Evolutionary conservation across 805 yeast species (phyloP), one percentile per base, ranked within the genome.

Genomic region (Naumovozyma castellii): DNA sequence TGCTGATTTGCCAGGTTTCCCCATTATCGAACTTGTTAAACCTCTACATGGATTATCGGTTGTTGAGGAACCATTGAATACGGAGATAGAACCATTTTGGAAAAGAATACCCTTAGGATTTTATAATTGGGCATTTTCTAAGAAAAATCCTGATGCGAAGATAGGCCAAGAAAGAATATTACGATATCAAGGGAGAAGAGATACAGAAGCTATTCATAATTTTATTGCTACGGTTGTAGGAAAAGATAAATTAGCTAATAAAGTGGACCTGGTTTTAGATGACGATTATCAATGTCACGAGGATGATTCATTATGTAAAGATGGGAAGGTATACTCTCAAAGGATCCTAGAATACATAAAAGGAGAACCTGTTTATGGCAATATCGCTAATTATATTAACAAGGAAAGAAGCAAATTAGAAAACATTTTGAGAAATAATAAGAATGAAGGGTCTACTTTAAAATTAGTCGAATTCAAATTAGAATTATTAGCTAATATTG

Each of bases 11-110:
- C 59, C 73, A 29, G 83, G 84, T 12, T 84, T 67, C 52, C 95
- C 95, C 3, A 73, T 79, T 31, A 55, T 84, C 39, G 68, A 69
- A 47, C 60, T 80, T 45, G 73, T 82, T 49, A 65, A 65, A 34
- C 75, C 78, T 29, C 72, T 18, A 1, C 6, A 6, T 14, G 34
- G 10, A 12, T 6, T 35, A 19, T n/a, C 19, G 3, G 19, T 19
- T 2, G 9, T 15, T 8, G 34, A 31, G 3, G 28, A 20, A n/a
- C 14, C 32, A 9, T 14, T 8, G 15, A 8, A 6, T 29, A 13
- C 13, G 13, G 10, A 17, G 38, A 1, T 28, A 30, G 28, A 15
- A 28, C 36, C 48, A 5, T 20, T 44, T 3, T 43, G 46, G 46
- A 37, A 39, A 13, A 45, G 38, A 38, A 18, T 44, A 3, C 42